phyloP scores from a whole-genome alignment of 208 protist species.

The Balamuthia mandrillaris region DNA sequence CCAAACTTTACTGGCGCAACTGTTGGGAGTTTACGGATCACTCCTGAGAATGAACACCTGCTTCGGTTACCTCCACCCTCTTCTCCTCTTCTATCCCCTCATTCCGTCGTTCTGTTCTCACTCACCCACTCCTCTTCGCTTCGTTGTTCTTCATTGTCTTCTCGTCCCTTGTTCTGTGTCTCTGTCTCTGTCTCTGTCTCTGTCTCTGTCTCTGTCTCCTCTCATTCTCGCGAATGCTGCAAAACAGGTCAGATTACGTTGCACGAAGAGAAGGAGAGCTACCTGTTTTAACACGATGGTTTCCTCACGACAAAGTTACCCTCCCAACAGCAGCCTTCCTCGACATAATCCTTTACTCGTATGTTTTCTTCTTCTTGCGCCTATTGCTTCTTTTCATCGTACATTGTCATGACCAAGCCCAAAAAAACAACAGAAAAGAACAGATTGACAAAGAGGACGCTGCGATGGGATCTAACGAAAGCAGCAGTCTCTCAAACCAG shows the following conservation, averaged over 20 bases:
- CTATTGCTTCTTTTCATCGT: too few species aligned
- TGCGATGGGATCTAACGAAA: background rate
- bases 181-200: too few species aligned
- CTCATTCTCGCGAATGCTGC: background rate
- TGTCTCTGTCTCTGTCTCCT: too few species aligned
- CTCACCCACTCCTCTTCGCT: too few species aligned
- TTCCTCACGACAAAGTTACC: background rate
- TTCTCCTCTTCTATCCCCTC: too few species aligned
- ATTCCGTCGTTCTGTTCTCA: too few species aligned
- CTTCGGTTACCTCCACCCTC: background rate
- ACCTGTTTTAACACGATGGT: background rate
- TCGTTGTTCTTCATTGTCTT: too few species aligned
- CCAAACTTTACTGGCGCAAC: conserved; percentile 8
- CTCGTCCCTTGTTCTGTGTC: too few species aligned
- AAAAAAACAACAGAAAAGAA: background rate
- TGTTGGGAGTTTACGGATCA: background rate
- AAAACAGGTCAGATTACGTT: background rate
- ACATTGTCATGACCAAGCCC: background rate
- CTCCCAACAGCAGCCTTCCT: background rate
- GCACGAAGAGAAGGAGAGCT: background rate
- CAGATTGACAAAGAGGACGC: conserved; percentile 15
- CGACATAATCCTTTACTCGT: conserved; percentile 29
- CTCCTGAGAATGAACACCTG: background rate
- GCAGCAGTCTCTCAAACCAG: too few species aligned
- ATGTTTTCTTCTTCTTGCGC: too few species aligned